These are phyloP conservation scores for Entoloma clypeatum DNA, from an alignment of 1,284 basidiomycete species.

Conservation along the genomic window DNA sequence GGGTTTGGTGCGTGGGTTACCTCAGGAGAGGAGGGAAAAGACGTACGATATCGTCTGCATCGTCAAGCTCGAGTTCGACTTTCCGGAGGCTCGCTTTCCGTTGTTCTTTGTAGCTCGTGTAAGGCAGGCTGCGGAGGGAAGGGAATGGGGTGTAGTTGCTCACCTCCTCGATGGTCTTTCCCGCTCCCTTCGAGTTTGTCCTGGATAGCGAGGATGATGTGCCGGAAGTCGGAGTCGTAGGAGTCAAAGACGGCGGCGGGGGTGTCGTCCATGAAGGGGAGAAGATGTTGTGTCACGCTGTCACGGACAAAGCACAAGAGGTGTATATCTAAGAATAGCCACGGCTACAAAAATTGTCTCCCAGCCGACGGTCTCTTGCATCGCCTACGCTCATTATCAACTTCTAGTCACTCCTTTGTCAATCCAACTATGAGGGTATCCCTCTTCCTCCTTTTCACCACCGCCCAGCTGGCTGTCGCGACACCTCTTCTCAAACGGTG, in stretches of 20 bases:
- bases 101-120: constrained; percentile 52
- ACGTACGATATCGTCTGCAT: constrained; percentile 90
- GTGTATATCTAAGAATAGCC: too few species aligned
- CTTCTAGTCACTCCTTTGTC: too few species aligned
- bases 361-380: too few species aligned
- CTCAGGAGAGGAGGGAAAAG: background rate
- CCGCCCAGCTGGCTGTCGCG: constrained; percentile 24
- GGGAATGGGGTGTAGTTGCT: constrained; percentile 14
- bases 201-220: constrained; percentile 54
- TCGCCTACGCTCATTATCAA: too few species aligned
- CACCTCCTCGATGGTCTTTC: constrained; percentile 62
- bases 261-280: constrained; percentile 72
- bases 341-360: too few species aligned
- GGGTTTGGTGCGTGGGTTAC: background rate
- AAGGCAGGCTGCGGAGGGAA: background rate
- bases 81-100: constrained; percentile 78
- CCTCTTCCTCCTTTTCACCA: constrained; percentile 18
- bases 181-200: constrained; percentile 64
- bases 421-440: too few species aligned
- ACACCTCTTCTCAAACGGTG: constrained; percentile 37
- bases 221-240: constrained; percentile 69
- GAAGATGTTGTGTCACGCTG: too few species aligned
- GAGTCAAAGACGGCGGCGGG: constrained; percentile 68
- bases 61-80: constrained; percentile 89
- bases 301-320: too few species aligned